Conservation (phyloP, 805 yeast genomes). For the Metschnikowia amazonensis region DNA sequence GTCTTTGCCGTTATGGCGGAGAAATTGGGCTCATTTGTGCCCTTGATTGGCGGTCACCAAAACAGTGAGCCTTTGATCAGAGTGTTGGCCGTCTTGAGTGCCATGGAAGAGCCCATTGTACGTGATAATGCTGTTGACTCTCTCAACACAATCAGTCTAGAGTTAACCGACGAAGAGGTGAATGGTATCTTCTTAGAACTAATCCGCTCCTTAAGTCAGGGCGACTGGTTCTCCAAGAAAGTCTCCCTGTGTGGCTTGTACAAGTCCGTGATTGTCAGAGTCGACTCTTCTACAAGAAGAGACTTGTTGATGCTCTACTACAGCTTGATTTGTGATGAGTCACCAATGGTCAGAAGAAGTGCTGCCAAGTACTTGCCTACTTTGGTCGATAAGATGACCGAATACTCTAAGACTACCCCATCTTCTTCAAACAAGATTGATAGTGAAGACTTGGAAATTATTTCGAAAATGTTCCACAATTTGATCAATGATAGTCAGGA, state of each 20-base stretch:
- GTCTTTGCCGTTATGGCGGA: constrained; percentile 91
- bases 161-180: constrained; percentile 60
- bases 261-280: constrained; percentile 61
- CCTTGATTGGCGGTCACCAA: constrained; percentile 77
- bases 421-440: constrained; percentile 32
- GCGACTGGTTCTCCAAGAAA: constrained; percentile 92
- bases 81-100: constrained; percentile 77
- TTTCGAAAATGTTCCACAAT: constrained; percentile 77
- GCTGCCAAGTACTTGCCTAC: constrained; percentile 83
- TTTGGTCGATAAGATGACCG: constrained; percentile 54
- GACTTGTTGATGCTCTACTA: constrained; percentile 64
- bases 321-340: constrained; percentile 79
- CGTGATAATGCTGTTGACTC: constrained; percentile 92
- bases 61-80: constrained; percentile 51
- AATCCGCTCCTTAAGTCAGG: constrained; percentile 72
- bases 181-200: constrained; percentile 67
- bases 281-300: constrained; percentile 51
- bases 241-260: constrained; percentile 90
- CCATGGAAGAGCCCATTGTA: constrained; percentile 94
- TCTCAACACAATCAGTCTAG: constrained; percentile 63
- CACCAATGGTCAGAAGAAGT: constrained; percentile 96
- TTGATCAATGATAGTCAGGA: constrained; percentile 87
- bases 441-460: constrained; percentile 69
- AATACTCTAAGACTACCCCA: constrained; percentile 40
- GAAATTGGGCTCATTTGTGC: constrained; percentile 83